A percentile compares a stretch with the other conserved stretches of the same genome.
phyloP scores from a whole-genome alignment of 495 filamentous ascomycete genomes.

The Staphylotrichum longicolle region DNA sequence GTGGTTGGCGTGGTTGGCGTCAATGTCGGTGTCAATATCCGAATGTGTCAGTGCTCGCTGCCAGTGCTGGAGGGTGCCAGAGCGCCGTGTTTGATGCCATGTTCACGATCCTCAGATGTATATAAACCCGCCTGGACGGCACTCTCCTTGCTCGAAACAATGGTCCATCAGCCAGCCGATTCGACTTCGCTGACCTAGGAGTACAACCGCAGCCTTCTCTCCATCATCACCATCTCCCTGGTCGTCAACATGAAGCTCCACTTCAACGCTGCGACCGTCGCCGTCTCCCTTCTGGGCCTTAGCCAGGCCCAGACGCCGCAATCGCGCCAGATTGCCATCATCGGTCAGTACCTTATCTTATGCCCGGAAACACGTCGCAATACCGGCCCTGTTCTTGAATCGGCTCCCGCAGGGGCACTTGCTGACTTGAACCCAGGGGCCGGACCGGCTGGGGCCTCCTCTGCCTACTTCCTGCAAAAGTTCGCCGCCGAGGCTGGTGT shows the following conservation, averaged over 20 bases:
- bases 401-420: neutral
- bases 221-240: neutral
- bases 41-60: neutral
- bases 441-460: constrained; percentile 82
- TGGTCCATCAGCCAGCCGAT: neutral
- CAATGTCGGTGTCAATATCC: too few relatives aligned
- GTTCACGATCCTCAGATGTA: neutral
- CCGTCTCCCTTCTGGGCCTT: constrained; percentile 4
- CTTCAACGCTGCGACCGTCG: neutral
- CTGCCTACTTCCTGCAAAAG: constrained; percentile 77
- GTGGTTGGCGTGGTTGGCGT: too few relatives aligned
- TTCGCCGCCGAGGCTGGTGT: constrained; percentile 57
- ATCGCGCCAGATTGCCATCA: constrained; percentile 45
- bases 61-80: neutral
- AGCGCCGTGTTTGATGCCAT: too few relatives aligned
- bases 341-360: constrained; percentile 35
- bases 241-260: constrained; percentile 9
- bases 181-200: neutral
- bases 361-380: neutral
- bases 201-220: neutral
- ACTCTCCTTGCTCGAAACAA: neutral
- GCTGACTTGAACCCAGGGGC: constrained; percentile 59
- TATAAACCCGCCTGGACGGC: neutral
- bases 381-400: neutral
- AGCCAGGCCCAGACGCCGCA: neutral